Conservation (phyloP, 176 grass and related monocot species). For the Saccharum officinarum region DNA sequence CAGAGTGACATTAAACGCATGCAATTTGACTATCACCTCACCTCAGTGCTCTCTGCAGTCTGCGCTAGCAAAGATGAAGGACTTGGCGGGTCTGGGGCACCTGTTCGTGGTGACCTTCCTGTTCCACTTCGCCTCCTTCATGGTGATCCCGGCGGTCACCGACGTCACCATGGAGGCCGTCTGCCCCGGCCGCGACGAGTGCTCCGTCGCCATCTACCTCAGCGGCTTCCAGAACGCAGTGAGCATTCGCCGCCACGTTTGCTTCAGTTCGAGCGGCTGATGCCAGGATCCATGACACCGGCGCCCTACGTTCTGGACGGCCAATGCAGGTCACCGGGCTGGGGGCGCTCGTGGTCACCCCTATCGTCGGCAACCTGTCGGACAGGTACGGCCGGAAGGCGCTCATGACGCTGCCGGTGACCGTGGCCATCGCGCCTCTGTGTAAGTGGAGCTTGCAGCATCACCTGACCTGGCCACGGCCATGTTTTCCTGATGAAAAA, state of each 20-base stretch:
- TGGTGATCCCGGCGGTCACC: conserved; percentile 75
- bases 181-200: conserved; percentile 68
- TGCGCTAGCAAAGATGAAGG: conserved; percentile 39
- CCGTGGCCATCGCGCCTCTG: conserved; percentile 49
- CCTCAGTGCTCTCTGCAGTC: background rate
- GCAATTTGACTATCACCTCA: background rate
- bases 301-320: too few relatives aligned
- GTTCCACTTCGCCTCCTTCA: conserved; percentile 72
- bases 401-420: conserved; percentile 64
- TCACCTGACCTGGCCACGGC: too few relatives aligned
- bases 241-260: background rate
- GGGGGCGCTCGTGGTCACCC: conserved; percentile 77
- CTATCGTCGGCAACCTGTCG: conserved; percentile 82
- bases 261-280: background rate
- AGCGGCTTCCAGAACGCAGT: conserved; percentile 75
- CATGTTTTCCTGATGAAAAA: background rate
- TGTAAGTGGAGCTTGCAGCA: conserved; percentile 32
- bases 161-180: conserved; percentile 77
- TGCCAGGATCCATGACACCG: background rate
- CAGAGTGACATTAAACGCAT: background rate
- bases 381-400: conserved; percentile 91
- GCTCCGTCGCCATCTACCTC: conserved; percentile 88
- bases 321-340: conserved; percentile 63
- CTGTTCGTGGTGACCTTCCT: conserved; percentile 70
- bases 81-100: conserved; percentile 53